Percentiles rank a stretch among this genome's conserved stretches.
phyloP scores from a whole-genome alignment of 352 stramenopile species.

The Pythium dissotocum region DNA sequence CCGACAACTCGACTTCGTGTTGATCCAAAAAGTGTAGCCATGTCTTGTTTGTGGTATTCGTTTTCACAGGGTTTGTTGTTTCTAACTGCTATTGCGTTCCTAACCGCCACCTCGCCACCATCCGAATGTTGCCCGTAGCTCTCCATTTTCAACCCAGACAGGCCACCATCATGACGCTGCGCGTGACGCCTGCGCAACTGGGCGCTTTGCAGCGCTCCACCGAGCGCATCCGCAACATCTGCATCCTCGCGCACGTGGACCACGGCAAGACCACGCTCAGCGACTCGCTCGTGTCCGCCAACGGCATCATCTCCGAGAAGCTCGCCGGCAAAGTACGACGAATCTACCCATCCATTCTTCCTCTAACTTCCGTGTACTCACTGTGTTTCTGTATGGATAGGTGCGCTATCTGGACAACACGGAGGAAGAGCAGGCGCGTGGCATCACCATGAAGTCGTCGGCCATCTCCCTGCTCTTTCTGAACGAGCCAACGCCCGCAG shows the following conservation, averaged over 20 bases:
- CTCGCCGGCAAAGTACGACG: slow-evolving; percentile 83
- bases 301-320: slow-evolving; percentile 97
- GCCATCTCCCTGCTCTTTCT: slow-evolving; percentile 94
- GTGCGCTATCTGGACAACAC: slow-evolving; percentile 96
- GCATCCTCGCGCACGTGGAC: slow-evolving; percentile 95
- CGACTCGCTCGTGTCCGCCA: slow-evolving; percentile 95
- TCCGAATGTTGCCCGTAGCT: background rate
- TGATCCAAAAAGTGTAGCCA: background rate
- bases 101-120: background rate
- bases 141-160: slow-evolving; percentile 5
- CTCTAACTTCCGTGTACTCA: background rate
- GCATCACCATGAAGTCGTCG: slow-evolving; percentile 97
- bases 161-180: slow-evolving; percentile 22
- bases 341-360: slow-evolving; percentile 28
- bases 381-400: slow-evolving; percentile 25
- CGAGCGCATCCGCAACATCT: slow-evolving; percentile 92
- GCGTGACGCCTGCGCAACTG: slow-evolving; percentile 57
- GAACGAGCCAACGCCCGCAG: slow-evolving; percentile 42
- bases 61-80: background rate
- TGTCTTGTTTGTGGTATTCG: background rate
- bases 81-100: slow-evolving; percentile 1
- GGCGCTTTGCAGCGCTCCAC: slow-evolving; percentile 65
- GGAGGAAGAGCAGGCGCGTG: slow-evolving; percentile 93
- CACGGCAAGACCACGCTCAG: slow-evolving; percentile 92
- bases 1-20: background rate